A percentile compares a stretch with the other conserved stretches of the same genome.
Conservation (phyloP, 805 yeast genomes). For the Wickerhamomyces kurtzmanii region DNA sequence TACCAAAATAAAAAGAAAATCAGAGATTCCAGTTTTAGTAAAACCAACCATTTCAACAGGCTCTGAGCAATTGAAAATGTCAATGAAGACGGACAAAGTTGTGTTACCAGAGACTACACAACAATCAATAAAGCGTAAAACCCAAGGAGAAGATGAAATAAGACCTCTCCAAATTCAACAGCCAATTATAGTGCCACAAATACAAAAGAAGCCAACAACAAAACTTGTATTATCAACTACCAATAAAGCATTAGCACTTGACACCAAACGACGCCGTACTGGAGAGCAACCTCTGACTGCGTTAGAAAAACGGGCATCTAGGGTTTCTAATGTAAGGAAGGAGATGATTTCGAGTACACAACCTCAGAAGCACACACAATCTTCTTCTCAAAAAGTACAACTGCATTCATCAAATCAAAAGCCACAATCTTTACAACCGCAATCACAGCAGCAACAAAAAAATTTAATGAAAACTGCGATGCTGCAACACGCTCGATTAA, state of each 20-base stretch:
- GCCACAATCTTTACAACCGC: slow-evolving; percentile 1
- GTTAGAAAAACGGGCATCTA: slow-evolving; percentile 12
- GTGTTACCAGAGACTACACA: too few relatives aligned
- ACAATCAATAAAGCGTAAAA: slow-evolving; percentile 6
- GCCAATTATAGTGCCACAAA: slow-evolving; percentile 4
- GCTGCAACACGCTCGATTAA: slow-evolving; percentile 20
- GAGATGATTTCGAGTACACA: slow-evolving; percentile 8
- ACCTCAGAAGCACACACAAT: neutral
- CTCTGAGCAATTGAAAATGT: slow-evolving; percentile 9
- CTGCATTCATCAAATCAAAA: slow-evolving; percentile 2
- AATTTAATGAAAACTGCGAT: slow-evolving; percentile 23
- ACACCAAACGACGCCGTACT: slow-evolving; percentile 16
- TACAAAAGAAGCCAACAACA: slow-evolving; percentile 14
- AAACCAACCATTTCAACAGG: slow-evolving; percentile 13
- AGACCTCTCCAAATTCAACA: neutral
- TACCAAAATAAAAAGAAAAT: slow-evolving; percentile 5
- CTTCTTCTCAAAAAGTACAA: slow-evolving; percentile 2
- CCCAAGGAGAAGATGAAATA: slow-evolving; percentile 12
- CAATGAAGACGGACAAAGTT: slow-evolving; percentile 4
- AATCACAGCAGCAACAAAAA: slow-evolving; percentile 5
- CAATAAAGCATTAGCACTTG: slow-evolving; percentile 7
- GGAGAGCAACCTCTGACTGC: slow-evolving; percentile 12
- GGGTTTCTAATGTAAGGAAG: slow-evolving; percentile 14
- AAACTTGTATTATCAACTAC: slow-evolving; percentile 13
- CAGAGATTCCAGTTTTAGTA: too few relatives aligned